Percentiles rank a stretch among this genome's conserved stretches.
These are phyloP conservation scores for Phytophthora hybrid DNA, from an alignment of 352 stramenopile species.

Conservation along the genomic window DNA sequence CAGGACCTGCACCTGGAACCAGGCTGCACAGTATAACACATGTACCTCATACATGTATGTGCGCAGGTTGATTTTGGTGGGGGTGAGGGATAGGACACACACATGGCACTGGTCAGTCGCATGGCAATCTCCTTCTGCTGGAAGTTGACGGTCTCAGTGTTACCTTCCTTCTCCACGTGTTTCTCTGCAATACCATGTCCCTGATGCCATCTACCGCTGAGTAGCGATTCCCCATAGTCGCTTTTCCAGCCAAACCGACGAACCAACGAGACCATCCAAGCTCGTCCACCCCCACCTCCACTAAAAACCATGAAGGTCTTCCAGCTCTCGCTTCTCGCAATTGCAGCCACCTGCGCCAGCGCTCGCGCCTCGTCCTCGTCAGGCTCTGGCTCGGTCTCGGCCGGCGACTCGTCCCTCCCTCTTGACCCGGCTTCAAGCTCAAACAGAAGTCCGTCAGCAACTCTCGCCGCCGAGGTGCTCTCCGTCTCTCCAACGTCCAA, in stretches of 20 bases:
- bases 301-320: constrained; percentile 24
- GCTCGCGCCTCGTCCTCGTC: constrained; percentile 22
- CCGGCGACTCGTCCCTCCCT: constrained; percentile 8
- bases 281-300: background rate
- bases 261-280: background rate
- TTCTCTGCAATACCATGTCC: constrained; percentile 6
- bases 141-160: background rate
- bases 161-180: constrained; percentile 5
- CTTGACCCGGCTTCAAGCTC: background rate
- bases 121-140: background rate
- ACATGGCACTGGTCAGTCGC: background rate
- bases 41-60: background rate
- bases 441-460: background rate
- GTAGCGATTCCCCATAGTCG: constrained; percentile 4
- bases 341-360: constrained; percentile 7
- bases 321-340: constrained; percentile 6
- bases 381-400: constrained; percentile 15
- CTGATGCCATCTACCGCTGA: constrained; percentile 1
- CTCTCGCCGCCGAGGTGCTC: background rate
- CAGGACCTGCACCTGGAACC: no score
- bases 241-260: constrained; percentile 7
- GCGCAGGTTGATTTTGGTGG: background rate
- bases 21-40: no score
- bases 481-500: constrained; percentile 1
- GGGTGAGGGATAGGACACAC: constrained; percentile 2